Conservation (phyloP, 345 rosid species). For the Citrus cavaleriei region DNA sequence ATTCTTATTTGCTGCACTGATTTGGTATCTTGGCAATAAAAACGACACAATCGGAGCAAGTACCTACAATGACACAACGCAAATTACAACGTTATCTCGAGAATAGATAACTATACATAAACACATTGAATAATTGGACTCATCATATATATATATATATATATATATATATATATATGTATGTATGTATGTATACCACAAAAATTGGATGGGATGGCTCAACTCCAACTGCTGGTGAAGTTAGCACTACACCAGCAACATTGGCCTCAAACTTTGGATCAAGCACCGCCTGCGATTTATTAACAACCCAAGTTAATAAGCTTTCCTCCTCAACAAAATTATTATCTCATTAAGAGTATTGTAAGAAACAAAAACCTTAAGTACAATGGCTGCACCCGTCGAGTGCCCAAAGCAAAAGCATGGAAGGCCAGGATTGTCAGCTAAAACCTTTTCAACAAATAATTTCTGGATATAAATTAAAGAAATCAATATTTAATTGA, state of each 20-base stretch:
- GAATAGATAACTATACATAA: no score
- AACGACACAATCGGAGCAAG: constrained; percentile 79
- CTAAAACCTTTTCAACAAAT: constrained; percentile 56
- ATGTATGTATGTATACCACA: constrained; percentile 17
- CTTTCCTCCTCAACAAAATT: background rate
- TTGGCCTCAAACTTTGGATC: constrained; percentile 57
- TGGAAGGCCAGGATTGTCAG: constrained; percentile 67
- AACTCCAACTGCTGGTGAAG: constrained; percentile 97
- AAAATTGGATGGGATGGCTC: constrained; percentile 91
- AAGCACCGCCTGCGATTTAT: constrained; percentile 50
- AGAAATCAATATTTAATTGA: background rate
- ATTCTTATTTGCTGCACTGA: constrained; percentile 79
- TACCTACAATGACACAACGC: constrained; percentile 30
- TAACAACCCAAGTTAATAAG: background rate
- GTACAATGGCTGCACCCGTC: constrained; percentile 83
- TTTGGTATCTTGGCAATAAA: constrained; percentile 60
- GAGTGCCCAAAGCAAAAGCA: constrained; percentile 97
- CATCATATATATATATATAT: background rate
- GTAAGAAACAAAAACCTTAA: constrained; percentile 39
- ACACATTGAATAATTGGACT: no score
- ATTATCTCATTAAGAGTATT: background rate
- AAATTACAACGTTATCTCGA: no score
- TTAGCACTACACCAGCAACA: constrained; percentile 66
- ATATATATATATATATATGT: no score
- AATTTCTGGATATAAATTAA: constrained; percentile 46